A percentile compares a stretch with the other conserved stretches of the same genome.
These are phyloP conservation scores for Exophiala dermatitidis DNA, from an alignment of 2,329 filamentous ascomycete species.

Conservation along the genomic window DNA sequence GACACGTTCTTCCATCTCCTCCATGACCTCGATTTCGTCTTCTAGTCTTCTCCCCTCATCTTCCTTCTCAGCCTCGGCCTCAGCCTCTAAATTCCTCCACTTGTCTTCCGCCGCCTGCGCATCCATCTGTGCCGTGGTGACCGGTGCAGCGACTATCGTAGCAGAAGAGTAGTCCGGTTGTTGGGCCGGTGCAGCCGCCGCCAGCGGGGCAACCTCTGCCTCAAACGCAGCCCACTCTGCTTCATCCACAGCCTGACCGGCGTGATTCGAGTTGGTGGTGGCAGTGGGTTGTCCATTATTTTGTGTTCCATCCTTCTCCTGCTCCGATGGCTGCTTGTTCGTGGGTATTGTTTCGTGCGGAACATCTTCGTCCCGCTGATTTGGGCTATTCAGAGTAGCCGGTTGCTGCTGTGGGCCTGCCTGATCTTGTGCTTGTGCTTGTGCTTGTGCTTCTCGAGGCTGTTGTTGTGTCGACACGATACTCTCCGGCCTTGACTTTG, in stretches of 20 bases:
- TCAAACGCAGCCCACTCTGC: slow-evolving; percentile 84
- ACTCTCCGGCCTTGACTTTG: slow-evolving; percentile 27
- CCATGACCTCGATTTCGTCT: slow-evolving; percentile 77
- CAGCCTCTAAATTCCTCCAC: slow-evolving; percentile 46
- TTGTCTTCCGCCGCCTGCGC: slow-evolving; percentile 45
- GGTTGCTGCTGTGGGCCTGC: neutral
- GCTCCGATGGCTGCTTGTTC: neutral
- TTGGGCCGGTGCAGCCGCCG: slow-evolving; percentile 29
- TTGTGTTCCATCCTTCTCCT: neutral
- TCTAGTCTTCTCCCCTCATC: slow-evolving; percentile 67
- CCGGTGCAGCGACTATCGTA: slow-evolving; percentile 61
- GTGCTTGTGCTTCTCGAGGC: no score
- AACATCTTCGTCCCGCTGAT: neutral
- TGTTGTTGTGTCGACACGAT: slow-evolving; percentile 17
- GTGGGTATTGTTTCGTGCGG: neutral
- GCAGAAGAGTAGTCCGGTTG: slow-evolving; percentile 38
- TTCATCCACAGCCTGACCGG: slow-evolving; percentile 52
- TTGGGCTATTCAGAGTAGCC: neutral
- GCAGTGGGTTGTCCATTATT: neutral
- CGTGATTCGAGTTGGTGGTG: neutral
- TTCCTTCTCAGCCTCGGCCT: slow-evolving; percentile 62
- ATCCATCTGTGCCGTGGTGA: slow-evolving; percentile 57
- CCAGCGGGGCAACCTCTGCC: slow-evolving; percentile 60
- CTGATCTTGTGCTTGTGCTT: neutral
- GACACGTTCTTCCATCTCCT: slow-evolving; percentile 66